phyloP scores from a whole-genome alignment of 2,329 filamentous ascomycete genomes.

The Parasarocladium wereldwijsianum region DNA sequence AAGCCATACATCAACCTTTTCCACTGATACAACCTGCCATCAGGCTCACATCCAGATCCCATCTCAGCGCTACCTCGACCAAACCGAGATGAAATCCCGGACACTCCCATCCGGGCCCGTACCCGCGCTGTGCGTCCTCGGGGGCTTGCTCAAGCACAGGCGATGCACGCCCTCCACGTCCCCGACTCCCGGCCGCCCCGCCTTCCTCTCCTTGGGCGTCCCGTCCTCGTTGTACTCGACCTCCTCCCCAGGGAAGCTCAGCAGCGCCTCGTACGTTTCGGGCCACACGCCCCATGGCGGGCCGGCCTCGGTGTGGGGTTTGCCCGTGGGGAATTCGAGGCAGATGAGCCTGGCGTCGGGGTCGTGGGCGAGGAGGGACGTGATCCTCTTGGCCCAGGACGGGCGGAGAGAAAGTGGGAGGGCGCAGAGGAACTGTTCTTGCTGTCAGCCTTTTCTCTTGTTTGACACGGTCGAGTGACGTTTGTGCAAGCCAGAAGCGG shows the following conservation, averaged over 20 bases:
- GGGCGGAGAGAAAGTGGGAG: slow-evolving; percentile 37
- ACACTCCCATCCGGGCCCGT: slow-evolving; percentile 28
- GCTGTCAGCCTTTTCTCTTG: not conserved
- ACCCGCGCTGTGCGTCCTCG: slow-evolving; percentile 32
- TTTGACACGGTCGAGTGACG: not conserved
- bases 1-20: no score
- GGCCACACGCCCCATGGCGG: slow-evolving; percentile 61
- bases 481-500: not conserved
- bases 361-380: slow-evolving; percentile 30
- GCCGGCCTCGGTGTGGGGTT: slow-evolving; percentile 47
- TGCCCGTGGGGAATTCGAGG: slow-evolving; percentile 67
- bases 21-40: no score
- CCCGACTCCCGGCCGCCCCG: slow-evolving; percentile 15
- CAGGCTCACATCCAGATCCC: not conserved
- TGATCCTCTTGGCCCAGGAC: slow-evolving; percentile 37
- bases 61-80: slow-evolving; percentile 19
- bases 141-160: slow-evolving; percentile 34
- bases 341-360: slow-evolving; percentile 37
- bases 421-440: slow-evolving; percentile 43
- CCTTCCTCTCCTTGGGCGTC: slow-evolving; percentile 19
- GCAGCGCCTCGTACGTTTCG: slow-evolving; percentile 56
- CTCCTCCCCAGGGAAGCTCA: slow-evolving; percentile 54
- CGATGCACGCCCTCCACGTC: slow-evolving; percentile 23
- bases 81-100: slow-evolving; percentile 39
- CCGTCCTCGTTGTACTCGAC: slow-evolving; percentile 40